phyloP scores from a whole-genome alignment of 257 asterid genomes.

The Prunella vulgaris region DNA sequence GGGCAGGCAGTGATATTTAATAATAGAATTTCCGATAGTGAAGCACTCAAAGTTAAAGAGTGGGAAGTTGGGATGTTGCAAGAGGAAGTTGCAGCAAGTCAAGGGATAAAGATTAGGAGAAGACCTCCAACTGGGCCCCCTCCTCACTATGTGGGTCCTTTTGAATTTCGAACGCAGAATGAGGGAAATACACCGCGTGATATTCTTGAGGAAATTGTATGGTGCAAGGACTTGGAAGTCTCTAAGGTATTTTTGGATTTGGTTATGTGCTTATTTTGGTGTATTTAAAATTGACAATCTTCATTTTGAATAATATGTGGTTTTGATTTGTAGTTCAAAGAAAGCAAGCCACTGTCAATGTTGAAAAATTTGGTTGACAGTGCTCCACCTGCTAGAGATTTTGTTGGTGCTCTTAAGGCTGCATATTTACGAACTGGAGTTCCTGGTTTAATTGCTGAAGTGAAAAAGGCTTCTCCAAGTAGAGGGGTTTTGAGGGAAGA shows the following conservation, averaged over 20 bases:
- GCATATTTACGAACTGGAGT: conserved; percentile 65
- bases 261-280: background rate
- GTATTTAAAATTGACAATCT: background rate
- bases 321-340: conserved; percentile 56
- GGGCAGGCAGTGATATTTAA: conserved; percentile 33
- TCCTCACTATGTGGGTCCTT: conserved; percentile 76
- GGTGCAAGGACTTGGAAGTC: conserved; percentile 84
- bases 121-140: conserved; percentile 83
- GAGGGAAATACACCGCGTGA: conserved; percentile 64
- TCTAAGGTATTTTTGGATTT: conserved; percentile 49
- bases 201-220: conserved; percentile 84
- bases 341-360: conserved; percentile 43
- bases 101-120: conserved; percentile 83
- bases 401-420: conserved; percentile 81
- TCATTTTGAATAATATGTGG: background rate
- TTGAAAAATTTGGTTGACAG: conserved; percentile 43
- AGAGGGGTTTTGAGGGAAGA: conserved; percentile 88
- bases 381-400: conserved; percentile 76
- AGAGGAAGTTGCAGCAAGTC: conserved; percentile 70
- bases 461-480: conserved; percentile 97
- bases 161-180: conserved; percentile 56
- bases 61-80: conserved; percentile 81
- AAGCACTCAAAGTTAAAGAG: conserved; percentile 61
- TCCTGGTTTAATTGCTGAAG: conserved; percentile 95
- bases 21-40: conserved; percentile 41